Evolutionary conservation across 129 eudicot species (phyloP), one percentile per base, ranked within the genome.

Genomic region (Escallonia herrerae): DNA sequence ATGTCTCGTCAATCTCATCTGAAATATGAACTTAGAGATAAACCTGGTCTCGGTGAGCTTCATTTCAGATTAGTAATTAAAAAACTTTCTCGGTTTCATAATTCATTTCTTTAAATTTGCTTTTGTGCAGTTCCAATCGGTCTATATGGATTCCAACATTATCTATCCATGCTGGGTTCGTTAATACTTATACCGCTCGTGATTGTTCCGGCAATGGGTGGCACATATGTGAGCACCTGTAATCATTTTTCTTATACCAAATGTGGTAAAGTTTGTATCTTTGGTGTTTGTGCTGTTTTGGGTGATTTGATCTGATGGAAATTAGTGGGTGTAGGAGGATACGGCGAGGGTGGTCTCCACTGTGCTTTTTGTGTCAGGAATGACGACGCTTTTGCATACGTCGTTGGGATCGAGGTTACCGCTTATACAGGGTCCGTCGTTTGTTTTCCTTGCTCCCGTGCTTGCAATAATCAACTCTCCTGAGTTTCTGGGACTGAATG

Each of bases 131-230:
- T 93, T 76, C 95, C 96, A 6, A 85, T 88, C 51, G 91, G 98
- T 5, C 69, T 93, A 13, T 93, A 93, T 57, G 98, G 98, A 52
- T 65, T 88, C 56, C 98, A 93, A 60, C 98, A 93, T 72, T 89
- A 80, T 68, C 66, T 93, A 40, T 93, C 98, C 11, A 93, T 89
- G 57, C 43, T 93, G 81, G 96, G 96, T 40, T 88, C 98, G n/a
- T 57, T 93, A 79, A 79, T 93, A 56, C 77, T 93, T 8, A 80
- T 93, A 61, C 98, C 98, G 40, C 96, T 93, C 38, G 96, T 93
- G 48, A 85, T 93, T 55, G 96, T 93, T 74, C 96, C 98, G 44
- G 96, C 93, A 60, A 93, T 93, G 98, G 98, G 98, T 64, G 98
- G 98, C 61, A 76, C 79, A 67, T 71, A 83, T 79, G 98, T 93